Evolutionary conservation across 2,329 filamentous ascomycete genomes (phyloP), one percentile per base, ranked within the genome.

Genomic region (Penicillium palitans): DNA sequence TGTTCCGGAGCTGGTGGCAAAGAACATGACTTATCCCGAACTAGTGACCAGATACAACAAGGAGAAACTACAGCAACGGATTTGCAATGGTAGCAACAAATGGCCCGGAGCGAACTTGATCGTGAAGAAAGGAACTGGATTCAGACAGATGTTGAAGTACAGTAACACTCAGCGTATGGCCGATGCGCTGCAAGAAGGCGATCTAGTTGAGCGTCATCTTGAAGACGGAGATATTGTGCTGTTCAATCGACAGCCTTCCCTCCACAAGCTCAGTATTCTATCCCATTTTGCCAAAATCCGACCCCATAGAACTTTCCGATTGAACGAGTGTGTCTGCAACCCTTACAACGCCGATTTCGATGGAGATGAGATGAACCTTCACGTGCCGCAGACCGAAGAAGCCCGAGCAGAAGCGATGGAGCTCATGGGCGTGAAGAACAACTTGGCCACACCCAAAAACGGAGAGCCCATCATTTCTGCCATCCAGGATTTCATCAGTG

Each of bases 281-380:
- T 93, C 90, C 71, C 95, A 99, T 80, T 87, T 90, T 70, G 95
- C 89, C 67, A 97, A 97, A 75, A 87, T 99, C 49, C 87, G 95
- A 50, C 95, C 93, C 0, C 96, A 95, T 88, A 87, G 93, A 74
- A 99, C 95, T 0, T 98, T 99, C 73, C 89, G 95, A 55, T 83
- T 99, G 19, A 99, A 99, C 72, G 95, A 99, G 74, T 99, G 95
- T 84, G 95, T 96, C 1, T 99, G 95, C 77, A 93, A 90, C 61
- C 95, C 95, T 4, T 99, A 99, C 81, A 99, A 99, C 68, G 95
- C 95, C 56, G 95, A 99, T 84, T 99, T 99, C 67, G 95, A 99
- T 69, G 95, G 95, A 60, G 95, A 99, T 68, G 95, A 99, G 76
- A 99, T 99, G 95, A 99, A 99, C 68, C 78, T 99, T 48, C 95